Base-by-base conservation (phyloP, 352 stramenopile genomes). In the Globisporangium mamillatum region DNA sequence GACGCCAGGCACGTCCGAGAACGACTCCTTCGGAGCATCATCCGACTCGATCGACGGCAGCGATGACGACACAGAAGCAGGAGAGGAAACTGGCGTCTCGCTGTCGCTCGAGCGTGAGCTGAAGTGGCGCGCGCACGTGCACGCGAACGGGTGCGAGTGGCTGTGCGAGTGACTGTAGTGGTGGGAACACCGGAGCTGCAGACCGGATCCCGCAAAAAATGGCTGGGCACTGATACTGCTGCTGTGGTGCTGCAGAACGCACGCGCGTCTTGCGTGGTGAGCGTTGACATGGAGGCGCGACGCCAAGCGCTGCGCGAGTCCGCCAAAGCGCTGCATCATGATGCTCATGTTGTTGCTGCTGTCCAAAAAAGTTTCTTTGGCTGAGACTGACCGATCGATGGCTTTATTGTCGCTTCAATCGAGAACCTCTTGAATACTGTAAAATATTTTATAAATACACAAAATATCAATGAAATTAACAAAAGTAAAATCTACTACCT, bases 1-100 rank as follows among this genome's bases (percentile, higher is more conserved):
- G 27, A 88, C 76, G 10, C 86, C 88, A 3, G 86, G 86, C 10
- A 75, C 78, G 24, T 77, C 76, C 20, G 76, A 69, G 46, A 74
- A 75, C 38, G 63, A 46, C 18, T 63, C 46, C 10, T 25, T 25
- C 60, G 44, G 25, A 32, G 14, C 54, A 25, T 38, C 27, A 8
- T 12, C 16, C 24, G 18, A 27, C 3, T 53, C 36, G 14, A 27
- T 1, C 0, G 20, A 32, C 22, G 36, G 25, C 32, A 50, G 50
- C 3, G 61, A 44, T 24, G 55, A 4, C 3, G 48, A 25, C 27
- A 16, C 32, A 24, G 55, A 34, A 7, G 55, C 48, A 38, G 10
- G 44, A 22, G 32, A 3, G 8, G 55, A 54, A 36, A 50, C 24
- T 0, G 25, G 36, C 2, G 27, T 29, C 12, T 68, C 34, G 4